These are phyloP conservation scores for Boletus huronensis DNA, from an alignment of 768 basidiomycete species.

Conservation along the genomic window DNA sequence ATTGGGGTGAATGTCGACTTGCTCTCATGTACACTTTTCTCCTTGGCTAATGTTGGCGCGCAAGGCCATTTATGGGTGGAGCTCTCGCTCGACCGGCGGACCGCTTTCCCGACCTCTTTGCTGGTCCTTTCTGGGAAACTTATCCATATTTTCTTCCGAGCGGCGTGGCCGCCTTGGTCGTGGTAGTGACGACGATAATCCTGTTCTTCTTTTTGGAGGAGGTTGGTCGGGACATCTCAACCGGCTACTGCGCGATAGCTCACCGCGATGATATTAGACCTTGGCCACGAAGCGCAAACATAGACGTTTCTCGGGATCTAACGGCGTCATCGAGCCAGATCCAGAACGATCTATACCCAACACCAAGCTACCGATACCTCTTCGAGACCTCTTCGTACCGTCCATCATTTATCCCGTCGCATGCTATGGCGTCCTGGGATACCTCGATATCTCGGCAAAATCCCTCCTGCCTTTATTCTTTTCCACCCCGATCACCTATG, in stretches of 20 bases:
- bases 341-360: constrained; percentile 2
- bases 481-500: constrained; percentile 36
- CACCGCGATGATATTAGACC: constrained; percentile 6
- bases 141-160: constrained; percentile 67
- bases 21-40: background rate
- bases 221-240: constrained; percentile 23
- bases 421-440: constrained; percentile 32
- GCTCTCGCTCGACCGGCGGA: constrained; percentile 51
- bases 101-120: constrained; percentile 46
- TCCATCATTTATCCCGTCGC: constrained; percentile 34
- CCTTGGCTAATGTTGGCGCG: background rate
- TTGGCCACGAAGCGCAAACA: constrained; percentile 6
- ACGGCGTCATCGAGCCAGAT: background rate
- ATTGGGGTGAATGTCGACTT: constrained; percentile 30
- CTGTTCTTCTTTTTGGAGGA: constrained; percentile 52
- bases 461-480: constrained; percentile 40
- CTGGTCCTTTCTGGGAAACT: constrained; percentile 43
- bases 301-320: background rate
- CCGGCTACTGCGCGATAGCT: background rate
- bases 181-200: constrained; percentile 42
- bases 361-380: constrained; percentile 35
- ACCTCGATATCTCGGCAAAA: constrained; percentile 38
- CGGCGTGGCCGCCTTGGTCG: constrained; percentile 52
- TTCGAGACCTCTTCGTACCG: constrained; percentile 36
- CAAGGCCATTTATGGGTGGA: constrained; percentile 47